Conservation (phyloP, 1,284 basidiomycete genomes). For the Erythrobasidium hasegawianum region DNA sequence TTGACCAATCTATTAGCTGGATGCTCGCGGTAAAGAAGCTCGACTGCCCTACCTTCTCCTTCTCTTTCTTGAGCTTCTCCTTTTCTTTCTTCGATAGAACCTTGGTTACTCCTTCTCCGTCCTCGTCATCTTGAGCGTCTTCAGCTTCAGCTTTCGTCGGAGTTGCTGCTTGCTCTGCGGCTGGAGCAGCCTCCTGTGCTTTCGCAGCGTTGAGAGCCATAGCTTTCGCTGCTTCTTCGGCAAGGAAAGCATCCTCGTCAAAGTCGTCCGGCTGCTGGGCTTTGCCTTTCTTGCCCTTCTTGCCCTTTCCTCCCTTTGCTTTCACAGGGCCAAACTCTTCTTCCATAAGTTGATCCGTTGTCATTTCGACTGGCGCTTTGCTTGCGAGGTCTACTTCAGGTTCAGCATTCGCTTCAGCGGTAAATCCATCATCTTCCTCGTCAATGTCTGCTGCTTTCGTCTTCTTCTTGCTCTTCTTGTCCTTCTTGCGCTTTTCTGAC, state of each 20-base stretch:
- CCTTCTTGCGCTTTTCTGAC: slow-evolving; percentile 59
- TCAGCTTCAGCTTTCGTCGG: slow-evolving; percentile 50
- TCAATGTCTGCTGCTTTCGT: slow-evolving; percentile 46
- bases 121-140: slow-evolving; percentile 50
- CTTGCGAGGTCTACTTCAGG: slow-evolving; percentile 51
- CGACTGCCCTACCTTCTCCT: slow-evolving; percentile 66
- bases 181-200: neutral
- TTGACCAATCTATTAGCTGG: neutral
- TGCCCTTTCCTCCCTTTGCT: slow-evolving; percentile 57
- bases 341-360: slow-evolving; percentile 63
- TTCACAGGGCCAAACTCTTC: slow-evolving; percentile 65
- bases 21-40: too few species aligned
- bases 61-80: slow-evolving; percentile 88
- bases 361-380: slow-evolving; percentile 56
- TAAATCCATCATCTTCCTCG: slow-evolving; percentile 45
- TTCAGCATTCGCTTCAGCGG: slow-evolving; percentile 50
- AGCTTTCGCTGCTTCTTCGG: slow-evolving; percentile 9
- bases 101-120: slow-evolving; percentile 51
- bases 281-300: slow-evolving; percentile 55
- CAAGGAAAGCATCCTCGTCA: slow-evolving; percentile 35
- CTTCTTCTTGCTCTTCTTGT: slow-evolving; percentile 60
- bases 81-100: slow-evolving; percentile 86
- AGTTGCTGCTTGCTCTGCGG: slow-evolving; percentile 46
- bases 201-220: slow-evolving; percentile 5
- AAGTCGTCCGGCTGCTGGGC: slow-evolving; percentile 39